Percentiles rank a stretch among this genome's conserved stretches.
These are phyloP conservation scores for Nannochloris sp. DNA, from an alignment of 139 green algal species.

Conservation along the genomic window DNA sequence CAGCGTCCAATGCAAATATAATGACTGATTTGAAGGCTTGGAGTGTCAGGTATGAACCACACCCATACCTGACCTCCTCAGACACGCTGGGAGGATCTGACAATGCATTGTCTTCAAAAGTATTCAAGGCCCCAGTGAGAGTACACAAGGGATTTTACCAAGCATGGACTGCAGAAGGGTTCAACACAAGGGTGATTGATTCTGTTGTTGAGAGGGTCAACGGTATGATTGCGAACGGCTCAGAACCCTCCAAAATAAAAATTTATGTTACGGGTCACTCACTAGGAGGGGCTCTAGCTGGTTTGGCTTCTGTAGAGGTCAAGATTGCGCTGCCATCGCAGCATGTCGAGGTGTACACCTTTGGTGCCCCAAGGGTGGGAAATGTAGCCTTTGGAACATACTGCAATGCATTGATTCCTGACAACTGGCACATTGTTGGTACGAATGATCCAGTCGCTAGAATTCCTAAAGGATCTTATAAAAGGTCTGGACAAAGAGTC, in stretches of 20 bases:
- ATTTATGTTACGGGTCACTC: constrained; percentile 27
- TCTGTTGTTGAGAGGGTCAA: background rate
- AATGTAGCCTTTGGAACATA: constrained; percentile 47
- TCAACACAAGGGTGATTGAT: constrained; percentile 4
- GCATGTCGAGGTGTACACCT: constrained; percentile 29
- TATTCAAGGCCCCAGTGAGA: constrained; percentile 3
- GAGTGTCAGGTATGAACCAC: background rate
- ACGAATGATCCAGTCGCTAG: constrained; percentile 13
- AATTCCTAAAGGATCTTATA: constrained; percentile 33
- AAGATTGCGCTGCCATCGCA: background rate
- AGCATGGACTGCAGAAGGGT: constrained; percentile 4
- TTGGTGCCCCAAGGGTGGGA: constrained; percentile 43
- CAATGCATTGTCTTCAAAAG: background rate
- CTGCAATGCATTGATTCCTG: constrained; percentile 27
- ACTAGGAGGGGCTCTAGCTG: constrained; percentile 36
- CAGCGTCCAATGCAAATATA: constrained; percentile 22
- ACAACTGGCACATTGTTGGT: constrained; percentile 49
- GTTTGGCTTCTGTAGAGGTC: constrained; percentile 25
- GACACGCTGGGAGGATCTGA: background rate
- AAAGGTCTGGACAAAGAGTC: constrained; percentile 38
- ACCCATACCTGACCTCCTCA: background rate
- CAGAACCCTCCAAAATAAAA: background rate
- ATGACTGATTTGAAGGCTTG: constrained; percentile 29
- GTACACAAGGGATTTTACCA: constrained; percentile 32
- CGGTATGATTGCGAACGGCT: background rate